Percentiles rank a stretch among this genome's conserved stretches.
Conservation (phyloP, 306 rosid genomes). For the Inga laurina region DNA sequence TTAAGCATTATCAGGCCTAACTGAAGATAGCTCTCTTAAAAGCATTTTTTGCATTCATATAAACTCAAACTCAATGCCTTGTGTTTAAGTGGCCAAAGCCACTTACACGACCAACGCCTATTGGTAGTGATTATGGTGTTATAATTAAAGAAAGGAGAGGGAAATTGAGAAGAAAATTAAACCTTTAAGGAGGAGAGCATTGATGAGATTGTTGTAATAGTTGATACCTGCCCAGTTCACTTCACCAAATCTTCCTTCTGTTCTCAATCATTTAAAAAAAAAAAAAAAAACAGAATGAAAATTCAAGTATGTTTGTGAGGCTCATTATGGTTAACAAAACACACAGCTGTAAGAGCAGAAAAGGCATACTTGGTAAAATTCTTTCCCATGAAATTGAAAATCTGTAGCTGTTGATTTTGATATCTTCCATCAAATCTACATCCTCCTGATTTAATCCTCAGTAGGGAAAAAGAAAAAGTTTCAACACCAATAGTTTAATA, state of each 20-base stretch:
- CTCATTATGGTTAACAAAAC: background rate
- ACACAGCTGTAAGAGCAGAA: background rate
- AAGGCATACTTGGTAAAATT: slow-evolving; percentile 65
- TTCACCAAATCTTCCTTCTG: slow-evolving; percentile 73
- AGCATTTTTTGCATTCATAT: too few species aligned
- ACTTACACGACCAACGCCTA: too few species aligned
- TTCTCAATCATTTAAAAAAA: background rate
- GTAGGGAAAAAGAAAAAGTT: background rate
- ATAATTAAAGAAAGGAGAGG: background rate
- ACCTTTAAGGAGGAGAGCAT: slow-evolving; percentile 43
- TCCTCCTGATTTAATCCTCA: slow-evolving; percentile 64
- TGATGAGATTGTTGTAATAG: slow-evolving; percentile 53
- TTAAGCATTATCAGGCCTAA: too few species aligned
- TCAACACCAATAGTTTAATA: background rate
- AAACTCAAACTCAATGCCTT: too few species aligned
- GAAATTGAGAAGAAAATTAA: background rate
- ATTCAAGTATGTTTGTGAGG: background rate
- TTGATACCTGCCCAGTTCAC: slow-evolving; percentile 56
- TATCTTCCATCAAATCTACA: slow-evolving; percentile 49
- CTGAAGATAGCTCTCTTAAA: too few species aligned
- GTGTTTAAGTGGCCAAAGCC: too few species aligned
- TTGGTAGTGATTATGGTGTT: background rate
- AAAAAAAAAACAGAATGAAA: too few species aligned
- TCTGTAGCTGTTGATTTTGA: slow-evolving; percentile 63
- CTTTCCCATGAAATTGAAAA: slow-evolving; percentile 84